These are phyloP conservation scores for Paramecium primaurelia DNA, from an alignment of 73 alveolate species.

Conservation along the genomic window DNA sequence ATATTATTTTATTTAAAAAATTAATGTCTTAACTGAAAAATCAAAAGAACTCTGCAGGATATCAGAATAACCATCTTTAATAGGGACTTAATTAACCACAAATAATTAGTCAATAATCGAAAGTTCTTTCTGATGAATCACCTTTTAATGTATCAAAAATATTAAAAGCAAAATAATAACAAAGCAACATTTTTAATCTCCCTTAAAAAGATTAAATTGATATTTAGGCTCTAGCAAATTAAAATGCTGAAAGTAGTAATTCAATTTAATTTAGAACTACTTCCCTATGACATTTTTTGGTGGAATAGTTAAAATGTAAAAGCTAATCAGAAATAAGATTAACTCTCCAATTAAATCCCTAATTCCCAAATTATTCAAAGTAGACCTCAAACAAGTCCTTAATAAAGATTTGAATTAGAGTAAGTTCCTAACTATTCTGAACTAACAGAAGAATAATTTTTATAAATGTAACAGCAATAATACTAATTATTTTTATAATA, in stretches of 20 bases:
- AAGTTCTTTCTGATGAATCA: not conserved
- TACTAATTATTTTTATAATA: not conserved
- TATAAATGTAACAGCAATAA: not conserved
- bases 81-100: not conserved
- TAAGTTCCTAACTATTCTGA: not conserved
- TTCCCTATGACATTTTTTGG: slow-evolving; percentile 18
- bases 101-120: not conserved
- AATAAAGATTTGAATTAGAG: not conserved
- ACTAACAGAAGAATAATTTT: not conserved
- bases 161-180: not conserved
- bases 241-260: not conserved
- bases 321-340: not conserved
- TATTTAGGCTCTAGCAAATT: not conserved
- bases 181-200: slow-evolving; percentile 25
- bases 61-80: not conserved
- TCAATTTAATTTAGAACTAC: not conserved
- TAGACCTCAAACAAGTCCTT: not conserved
- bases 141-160: not conserved
- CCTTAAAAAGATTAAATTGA: not conserved
- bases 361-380: not conserved
- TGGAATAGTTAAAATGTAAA: slow-evolving; percentile 40
- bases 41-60: not conserved
- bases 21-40: not conserved
- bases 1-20: not conserved
- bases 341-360: not conserved